phyloP scores from a whole-genome alignment of 2,329 filamentous ascomycete genomes.

The Alternaria alternata region DNA sequence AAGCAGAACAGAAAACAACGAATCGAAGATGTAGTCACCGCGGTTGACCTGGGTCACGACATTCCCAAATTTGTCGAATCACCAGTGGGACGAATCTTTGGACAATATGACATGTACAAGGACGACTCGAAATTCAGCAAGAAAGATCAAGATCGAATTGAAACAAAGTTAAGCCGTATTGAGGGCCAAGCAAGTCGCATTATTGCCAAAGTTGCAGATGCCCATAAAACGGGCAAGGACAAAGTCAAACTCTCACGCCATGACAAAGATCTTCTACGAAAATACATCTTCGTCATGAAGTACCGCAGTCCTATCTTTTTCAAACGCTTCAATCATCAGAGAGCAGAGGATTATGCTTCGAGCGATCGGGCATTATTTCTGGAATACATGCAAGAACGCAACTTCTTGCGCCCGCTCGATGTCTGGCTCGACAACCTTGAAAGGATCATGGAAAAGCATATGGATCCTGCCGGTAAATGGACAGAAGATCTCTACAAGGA shows the following conservation, averaged over 20 bases:
- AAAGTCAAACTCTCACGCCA: slow-evolving; percentile 41
- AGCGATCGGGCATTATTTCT: slow-evolving; percentile 34
- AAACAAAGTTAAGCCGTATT: neutral
- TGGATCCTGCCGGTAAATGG: slow-evolving; percentile 30
- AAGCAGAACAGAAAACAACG: neutral
- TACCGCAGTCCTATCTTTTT: slow-evolving; percentile 53
- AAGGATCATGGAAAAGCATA: slow-evolving; percentile 29
- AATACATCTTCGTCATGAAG: slow-evolving; percentile 58
- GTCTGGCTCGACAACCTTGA: slow-evolving; percentile 49
- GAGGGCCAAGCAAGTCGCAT: neutral
- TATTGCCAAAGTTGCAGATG: slow-evolving; percentile 24
- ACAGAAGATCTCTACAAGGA: slow-evolving; percentile 24
- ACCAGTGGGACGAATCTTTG: neutral
- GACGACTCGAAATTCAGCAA: neutral
- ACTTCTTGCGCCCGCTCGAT: slow-evolving; percentile 37
- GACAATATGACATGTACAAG: neutral
- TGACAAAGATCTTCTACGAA: slow-evolving; percentile 52
- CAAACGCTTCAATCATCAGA: slow-evolving; percentile 49
- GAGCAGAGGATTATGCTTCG: slow-evolving; percentile 43
- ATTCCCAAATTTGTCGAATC: neutral
- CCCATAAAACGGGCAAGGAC: slow-evolving; percentile 12
- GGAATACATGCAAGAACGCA: slow-evolving; percentile 44
- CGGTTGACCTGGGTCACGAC: neutral
- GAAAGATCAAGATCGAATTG: neutral
- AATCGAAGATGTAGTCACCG: neutral